Conservation (phyloP, 805 yeast genomes). For the Kregervanrija pseudodelftensis region DNA sequence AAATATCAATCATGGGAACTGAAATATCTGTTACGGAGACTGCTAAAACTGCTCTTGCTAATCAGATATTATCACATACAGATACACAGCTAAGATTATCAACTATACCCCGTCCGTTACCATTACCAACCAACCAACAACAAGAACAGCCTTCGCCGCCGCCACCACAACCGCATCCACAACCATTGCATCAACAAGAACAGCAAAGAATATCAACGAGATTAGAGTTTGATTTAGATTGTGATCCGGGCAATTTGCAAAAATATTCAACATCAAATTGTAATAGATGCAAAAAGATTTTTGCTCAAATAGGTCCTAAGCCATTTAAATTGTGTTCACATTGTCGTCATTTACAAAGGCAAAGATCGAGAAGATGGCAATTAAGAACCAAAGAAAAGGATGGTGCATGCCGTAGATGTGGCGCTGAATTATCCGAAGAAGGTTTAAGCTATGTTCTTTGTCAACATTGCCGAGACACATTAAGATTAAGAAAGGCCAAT, state of each 20-base stretch:
- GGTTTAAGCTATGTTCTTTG: constrained; percentile 45
- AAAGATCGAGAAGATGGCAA: constrained; percentile 61
- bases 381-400: constrained; percentile 48
- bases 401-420: constrained; percentile 64
- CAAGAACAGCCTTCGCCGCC: constrained; percentile 1
- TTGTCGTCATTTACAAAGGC: constrained; percentile 58
- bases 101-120: neutral
- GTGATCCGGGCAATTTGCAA: constrained; percentile 2
- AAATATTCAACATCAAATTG: constrained; percentile 26
- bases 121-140: neutral
- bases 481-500: constrained; percentile 48
- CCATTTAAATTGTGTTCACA: constrained; percentile 53
- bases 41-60: too few species aligned
- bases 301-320: constrained; percentile 40
- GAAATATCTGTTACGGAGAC: too few species aligned
- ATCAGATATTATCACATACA: too few species aligned
- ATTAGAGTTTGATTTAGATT: neutral
- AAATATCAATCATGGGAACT: too few species aligned
- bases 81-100: too few species aligned
- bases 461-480: constrained; percentile 48
- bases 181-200: neutral
- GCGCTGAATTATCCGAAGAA: constrained; percentile 43
- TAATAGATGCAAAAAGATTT: constrained; percentile 54
- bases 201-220: too few species aligned
- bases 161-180: constrained; percentile 4